These are phyloP conservation scores for Fraxinus greggii DNA, from an alignment of 305 asterid genomes.

Conservation along the genomic window DNA sequence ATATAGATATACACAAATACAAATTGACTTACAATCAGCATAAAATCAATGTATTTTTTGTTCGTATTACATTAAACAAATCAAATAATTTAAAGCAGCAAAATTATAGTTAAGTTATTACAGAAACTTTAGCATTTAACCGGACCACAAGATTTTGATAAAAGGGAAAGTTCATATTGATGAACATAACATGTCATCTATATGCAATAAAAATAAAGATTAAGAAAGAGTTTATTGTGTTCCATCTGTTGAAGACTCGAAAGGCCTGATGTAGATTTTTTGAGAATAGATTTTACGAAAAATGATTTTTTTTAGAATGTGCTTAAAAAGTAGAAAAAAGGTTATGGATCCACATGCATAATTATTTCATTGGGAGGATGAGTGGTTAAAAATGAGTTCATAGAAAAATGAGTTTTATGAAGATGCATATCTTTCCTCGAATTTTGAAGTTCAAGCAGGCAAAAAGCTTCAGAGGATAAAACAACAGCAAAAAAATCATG, in stretches of 20 bases:
- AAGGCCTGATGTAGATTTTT: background rate
- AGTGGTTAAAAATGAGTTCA: background rate
- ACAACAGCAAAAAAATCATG: background rate
- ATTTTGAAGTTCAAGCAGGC: background rate
- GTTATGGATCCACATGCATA: background rate
- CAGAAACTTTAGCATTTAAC: background rate
- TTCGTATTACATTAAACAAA: background rate
- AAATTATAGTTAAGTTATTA: background rate
- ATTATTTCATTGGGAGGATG: background rate
- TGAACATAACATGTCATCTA: background rate
- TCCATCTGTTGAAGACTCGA: background rate
- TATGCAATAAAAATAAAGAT: background rate
- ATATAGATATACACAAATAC: background rate
- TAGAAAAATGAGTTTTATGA: background rate
- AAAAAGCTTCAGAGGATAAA: background rate
- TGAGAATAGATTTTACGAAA: background rate
- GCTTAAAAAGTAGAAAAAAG: background rate
- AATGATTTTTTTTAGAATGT: background rate
- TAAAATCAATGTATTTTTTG: background rate
- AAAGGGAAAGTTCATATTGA: background rate
- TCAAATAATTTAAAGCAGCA: background rate
- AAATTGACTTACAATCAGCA: background rate
- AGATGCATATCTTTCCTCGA: background rate
- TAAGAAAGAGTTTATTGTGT: background rate
- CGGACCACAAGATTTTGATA: background rate